Conservation (phyloP, 345 rosid genomes). For the Geranium brycei region DNA sequence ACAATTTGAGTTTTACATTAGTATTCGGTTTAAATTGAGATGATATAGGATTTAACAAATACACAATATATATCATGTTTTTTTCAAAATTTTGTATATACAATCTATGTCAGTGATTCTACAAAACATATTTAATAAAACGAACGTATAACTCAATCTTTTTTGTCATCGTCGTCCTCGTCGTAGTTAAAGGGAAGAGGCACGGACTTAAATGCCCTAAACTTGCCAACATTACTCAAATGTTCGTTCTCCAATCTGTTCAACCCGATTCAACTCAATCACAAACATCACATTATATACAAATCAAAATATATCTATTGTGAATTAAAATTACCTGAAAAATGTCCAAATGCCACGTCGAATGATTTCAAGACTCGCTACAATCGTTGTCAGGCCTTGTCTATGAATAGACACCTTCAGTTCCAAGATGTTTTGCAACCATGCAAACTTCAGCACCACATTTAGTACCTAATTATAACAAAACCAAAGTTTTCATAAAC, state of each 20-base stretch:
- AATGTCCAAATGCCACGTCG: constrained; percentile 13
- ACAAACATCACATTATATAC: no score
- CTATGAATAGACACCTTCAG: not conserved
- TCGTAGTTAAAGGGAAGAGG: constrained; percentile 17
- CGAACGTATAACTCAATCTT: constrained; percentile 6
- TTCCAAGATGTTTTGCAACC: not conserved
- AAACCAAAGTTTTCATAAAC: not conserved
- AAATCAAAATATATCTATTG: no score
- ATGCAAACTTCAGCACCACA: constrained; percentile 9
- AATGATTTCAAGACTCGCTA: constrained; percentile 11
- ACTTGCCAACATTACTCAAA: constrained; percentile 23
- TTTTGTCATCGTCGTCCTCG: constrained; percentile 24
- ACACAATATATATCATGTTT: no score
- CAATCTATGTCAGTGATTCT: no score
- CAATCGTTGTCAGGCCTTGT: constrained; percentile 2
- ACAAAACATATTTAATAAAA: no score
- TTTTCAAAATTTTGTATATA: no score
- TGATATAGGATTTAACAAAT: no score
- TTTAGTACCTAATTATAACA: constrained; percentile 7
- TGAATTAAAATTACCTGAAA: constrained; percentile 4
- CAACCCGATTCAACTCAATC: not conserved
- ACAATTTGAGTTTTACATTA: no score
- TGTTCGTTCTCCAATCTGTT: constrained; percentile 23
- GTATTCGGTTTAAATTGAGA: no score
- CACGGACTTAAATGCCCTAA: constrained; percentile 23